These are phyloP conservation scores for Pichia cactophila DNA, from an alignment of 1,139 yeast genomes.

Conservation along the genomic window DNA sequence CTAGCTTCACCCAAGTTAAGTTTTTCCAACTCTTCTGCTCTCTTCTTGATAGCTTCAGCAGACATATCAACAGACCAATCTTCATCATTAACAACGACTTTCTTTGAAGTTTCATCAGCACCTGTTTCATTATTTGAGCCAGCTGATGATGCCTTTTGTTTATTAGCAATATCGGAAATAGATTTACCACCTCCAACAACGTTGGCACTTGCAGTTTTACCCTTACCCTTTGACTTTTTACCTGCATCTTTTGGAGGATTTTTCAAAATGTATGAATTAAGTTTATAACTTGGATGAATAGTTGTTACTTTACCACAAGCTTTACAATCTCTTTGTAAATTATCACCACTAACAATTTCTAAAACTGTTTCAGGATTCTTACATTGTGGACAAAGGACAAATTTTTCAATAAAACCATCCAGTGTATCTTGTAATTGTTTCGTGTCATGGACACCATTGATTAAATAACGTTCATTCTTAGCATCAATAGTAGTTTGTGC, in stretches of 20 bases:
- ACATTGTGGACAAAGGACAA: slow-evolving; percentile 90
- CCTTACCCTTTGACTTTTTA: slow-evolving; percentile 55
- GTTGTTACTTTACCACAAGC: slow-evolving; percentile 93
- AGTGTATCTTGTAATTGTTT: slow-evolving; percentile 84
- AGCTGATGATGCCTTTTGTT: slow-evolving; percentile 37
- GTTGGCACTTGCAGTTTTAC: slow-evolving; percentile 72
- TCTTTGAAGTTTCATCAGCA: slow-evolving; percentile 43
- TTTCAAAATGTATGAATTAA: slow-evolving; percentile 79
- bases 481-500: slow-evolving; percentile 86
- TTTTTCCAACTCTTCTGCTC: slow-evolving; percentile 78
- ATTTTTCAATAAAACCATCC: slow-evolving; percentile 89
- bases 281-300: slow-evolving; percentile 81
- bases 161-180: slow-evolving; percentile 67
- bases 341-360: slow-evolving; percentile 68
- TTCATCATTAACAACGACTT: slow-evolving; percentile 69
- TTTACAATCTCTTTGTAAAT: slow-evolving; percentile 86
- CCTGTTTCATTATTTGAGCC: slow-evolving; percentile 26
- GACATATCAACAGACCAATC: slow-evolving; percentile 99
- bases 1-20: slow-evolving; percentile 34
- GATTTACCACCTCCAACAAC: slow-evolving; percentile 85
- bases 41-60: slow-evolving; percentile 89
- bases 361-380: slow-evolving; percentile 97
- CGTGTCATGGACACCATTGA: slow-evolving; percentile 93
- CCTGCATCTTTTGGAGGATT: slow-evolving; percentile 74
- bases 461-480: slow-evolving; percentile 77